Conservation (phyloP, 441 rosid species). For the Isatis lusitanica region DNA sequence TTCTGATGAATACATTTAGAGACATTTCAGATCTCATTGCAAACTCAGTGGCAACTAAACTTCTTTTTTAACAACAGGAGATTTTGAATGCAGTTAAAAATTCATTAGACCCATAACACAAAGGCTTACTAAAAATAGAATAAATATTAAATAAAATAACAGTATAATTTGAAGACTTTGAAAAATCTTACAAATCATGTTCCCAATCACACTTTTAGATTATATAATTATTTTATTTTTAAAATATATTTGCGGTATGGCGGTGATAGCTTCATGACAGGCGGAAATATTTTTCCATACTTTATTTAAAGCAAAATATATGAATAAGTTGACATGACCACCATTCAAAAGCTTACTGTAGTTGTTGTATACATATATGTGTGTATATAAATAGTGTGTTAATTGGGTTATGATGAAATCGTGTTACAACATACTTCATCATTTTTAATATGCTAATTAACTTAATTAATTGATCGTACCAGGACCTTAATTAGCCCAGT, state of each 20-base stretch:
- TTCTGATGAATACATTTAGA: background rate
- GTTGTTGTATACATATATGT: background rate
- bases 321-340: background rate
- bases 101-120: background rate
- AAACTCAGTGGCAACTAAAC: background rate
- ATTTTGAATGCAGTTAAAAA: background rate
- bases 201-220: background rate
- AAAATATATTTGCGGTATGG: background rate
- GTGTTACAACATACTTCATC: background rate
- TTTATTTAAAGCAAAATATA: background rate
- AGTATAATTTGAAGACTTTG: background rate
- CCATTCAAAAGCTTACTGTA: background rate
- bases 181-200: background rate
- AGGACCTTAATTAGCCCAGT: background rate
- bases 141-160: background rate
- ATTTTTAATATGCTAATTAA: background rate
- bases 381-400: background rate
- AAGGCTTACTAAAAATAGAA: background rate
- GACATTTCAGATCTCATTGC: background rate
- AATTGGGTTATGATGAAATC: background rate
- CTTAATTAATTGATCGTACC: background rate
- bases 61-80: background rate
- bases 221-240: background rate
- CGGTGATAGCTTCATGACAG: slow-evolving; percentile 19
- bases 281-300: background rate